A percentile compares a stretch with the other conserved stretches of the same genome.
Conservation (phyloP, 495 filamentous ascomycete genomes). For the Ascodesmis nigricans region DNA sequence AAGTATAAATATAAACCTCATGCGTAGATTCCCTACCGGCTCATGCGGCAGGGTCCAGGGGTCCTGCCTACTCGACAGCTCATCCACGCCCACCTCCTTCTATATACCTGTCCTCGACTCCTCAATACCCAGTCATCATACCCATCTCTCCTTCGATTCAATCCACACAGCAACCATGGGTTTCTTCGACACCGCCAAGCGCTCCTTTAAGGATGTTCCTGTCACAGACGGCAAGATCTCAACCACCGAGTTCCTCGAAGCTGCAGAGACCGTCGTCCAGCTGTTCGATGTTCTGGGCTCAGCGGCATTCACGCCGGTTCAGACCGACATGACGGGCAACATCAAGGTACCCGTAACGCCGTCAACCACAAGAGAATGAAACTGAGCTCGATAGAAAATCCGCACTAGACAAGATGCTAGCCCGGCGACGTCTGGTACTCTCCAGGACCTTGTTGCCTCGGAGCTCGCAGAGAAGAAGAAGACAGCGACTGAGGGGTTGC, state of each 20-base stretch:
- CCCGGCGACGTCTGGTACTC: conserved; percentile 49
- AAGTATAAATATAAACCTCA: too few species aligned
- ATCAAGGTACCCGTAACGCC: conserved; percentile 42
- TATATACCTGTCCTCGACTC: too few species aligned
- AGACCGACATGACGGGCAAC: conserved; percentile 77
- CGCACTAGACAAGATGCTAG: conserved; percentile 57
- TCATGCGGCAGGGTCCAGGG: too few species aligned
- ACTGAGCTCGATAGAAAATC: conserved; percentile 48
- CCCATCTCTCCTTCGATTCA: conserved; percentile 1
- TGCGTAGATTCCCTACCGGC: too few species aligned
- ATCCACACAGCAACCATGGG: conserved; percentile 19
- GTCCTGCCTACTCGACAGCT: too few species aligned
- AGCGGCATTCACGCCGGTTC: conserved; percentile 63
- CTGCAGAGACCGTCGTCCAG: conserved; percentile 59
- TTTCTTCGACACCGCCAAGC: conserved; percentile 63
- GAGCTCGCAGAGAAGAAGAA: conserved; percentile 77
- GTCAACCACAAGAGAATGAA: background rate
- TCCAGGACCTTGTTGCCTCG: conserved; percentile 65
- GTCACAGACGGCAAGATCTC: conserved; percentile 47
- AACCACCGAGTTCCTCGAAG: conserved; percentile 78
- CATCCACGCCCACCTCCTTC: too few species aligned
- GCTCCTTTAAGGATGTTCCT: conserved; percentile 62
- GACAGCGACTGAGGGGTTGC: conserved; percentile 61
- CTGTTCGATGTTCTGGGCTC: conserved; percentile 75
- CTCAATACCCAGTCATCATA: too few species aligned